Percentiles rank a stretch among this genome's conserved stretches.
phyloP scores from a whole-genome alignment of 148 eudicot species.

The Chenopodium formosanum region DNA sequence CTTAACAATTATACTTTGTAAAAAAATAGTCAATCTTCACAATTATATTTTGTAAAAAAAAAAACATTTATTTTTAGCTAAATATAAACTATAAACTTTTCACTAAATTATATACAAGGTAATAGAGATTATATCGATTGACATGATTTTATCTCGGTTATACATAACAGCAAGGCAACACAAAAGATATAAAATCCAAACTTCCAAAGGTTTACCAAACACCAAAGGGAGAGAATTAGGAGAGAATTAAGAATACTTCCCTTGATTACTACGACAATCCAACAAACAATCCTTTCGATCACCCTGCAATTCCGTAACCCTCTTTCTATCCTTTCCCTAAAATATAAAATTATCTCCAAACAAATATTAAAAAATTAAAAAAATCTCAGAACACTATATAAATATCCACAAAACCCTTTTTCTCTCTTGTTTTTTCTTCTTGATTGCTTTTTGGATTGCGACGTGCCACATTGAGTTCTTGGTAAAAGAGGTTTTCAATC shows the following conservation, averaged over 20 bases:
- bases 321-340: not conserved
- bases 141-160: too few species aligned
- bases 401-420: constrained; percentile 3
- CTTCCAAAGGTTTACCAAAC: not conserved
- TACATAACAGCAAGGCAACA: too few species aligned
- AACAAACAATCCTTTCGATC: not conserved
- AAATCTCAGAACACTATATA: not conserved
- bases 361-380: not conserved
- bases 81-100: too few species aligned
- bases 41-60: too few species aligned
- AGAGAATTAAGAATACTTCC: not conserved
- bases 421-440: not conserved
- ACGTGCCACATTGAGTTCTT: not conserved
- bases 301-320: not conserved
- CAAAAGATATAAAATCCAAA: too few species aligned
- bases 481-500: not conserved
- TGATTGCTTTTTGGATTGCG: not conserved
- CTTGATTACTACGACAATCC: constrained; percentile 13
- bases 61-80: too few species aligned
- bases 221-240: not conserved
- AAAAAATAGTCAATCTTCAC: too few species aligned
- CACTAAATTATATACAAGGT: too few species aligned
- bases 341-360: not conserved
- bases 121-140: too few species aligned
- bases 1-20: too few species aligned